Conservation (phyloP, 768 basidiomycete genomes). For the Arthromyces matolae region DNA sequence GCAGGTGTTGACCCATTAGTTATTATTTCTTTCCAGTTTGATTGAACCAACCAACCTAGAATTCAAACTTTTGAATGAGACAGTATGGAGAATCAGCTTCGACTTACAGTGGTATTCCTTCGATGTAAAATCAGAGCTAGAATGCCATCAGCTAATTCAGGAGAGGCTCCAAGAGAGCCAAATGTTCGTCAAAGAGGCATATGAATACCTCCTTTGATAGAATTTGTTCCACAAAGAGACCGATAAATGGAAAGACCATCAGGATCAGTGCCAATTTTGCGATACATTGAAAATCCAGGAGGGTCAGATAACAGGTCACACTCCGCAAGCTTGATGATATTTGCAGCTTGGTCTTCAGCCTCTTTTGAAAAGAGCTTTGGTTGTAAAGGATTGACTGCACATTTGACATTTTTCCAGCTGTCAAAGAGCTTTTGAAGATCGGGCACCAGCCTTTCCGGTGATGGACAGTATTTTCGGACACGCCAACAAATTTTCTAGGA, state of each 20-base stretch:
- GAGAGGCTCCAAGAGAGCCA: constrained; percentile 21
- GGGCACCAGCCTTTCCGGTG: background rate
- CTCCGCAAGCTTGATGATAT: constrained; percentile 12
- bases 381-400: background rate
- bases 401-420: constrained; percentile 6
- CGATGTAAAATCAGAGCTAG: background rate
- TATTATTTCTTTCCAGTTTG: background rate
- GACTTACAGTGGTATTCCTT: background rate
- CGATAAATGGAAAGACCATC: constrained; percentile 16
- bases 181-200: constrained; percentile 16
- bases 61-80: constrained; percentile 12
- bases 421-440: constrained; percentile 6
- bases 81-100: constrained; percentile 16
- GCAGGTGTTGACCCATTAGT: background rate
- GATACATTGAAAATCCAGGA: constrained; percentile 14
- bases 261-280: constrained; percentile 10
- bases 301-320: constrained; percentile 19
- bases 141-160: constrained; percentile 17
- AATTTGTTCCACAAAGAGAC: constrained; percentile 19
- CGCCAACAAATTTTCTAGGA: too few relatives aligned
- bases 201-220: constrained; percentile 22
- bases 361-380: background rate
- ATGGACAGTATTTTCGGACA: too few relatives aligned
- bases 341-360: constrained; percentile 5
- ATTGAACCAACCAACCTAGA: constrained; percentile 7